phyloP scores from a whole-genome alignment of 148 eudicot species.

The Vaccinium corymbosum region DNA sequence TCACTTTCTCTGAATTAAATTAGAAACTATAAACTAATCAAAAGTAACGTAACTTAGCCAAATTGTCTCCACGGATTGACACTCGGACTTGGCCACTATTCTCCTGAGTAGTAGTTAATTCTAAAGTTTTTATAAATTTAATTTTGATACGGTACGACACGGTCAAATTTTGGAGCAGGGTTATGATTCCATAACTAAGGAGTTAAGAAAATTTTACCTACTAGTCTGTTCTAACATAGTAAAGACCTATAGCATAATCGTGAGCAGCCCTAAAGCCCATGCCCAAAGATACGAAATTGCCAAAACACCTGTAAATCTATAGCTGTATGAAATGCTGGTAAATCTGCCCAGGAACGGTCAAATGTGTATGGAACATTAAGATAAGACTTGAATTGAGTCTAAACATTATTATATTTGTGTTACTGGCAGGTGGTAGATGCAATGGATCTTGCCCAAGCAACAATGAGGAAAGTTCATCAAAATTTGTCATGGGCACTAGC shows the following conservation, averaged over 20 bases:
- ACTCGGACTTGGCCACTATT: too few species aligned
- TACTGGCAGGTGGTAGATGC: constrained; percentile 76
- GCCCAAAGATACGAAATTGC: background rate
- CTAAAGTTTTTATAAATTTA: too few species aligned
- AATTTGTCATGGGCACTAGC: constrained; percentile 92
- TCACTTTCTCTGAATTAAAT: too few species aligned
- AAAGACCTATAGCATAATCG: background rate
- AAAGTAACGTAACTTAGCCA: too few species aligned
- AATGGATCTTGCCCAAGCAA: constrained; percentile 74
- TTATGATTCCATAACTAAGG: background rate
- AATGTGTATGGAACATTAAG: background rate
- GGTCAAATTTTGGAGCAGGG: too few species aligned
- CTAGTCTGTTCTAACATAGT: background rate
- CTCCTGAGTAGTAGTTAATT: too few species aligned
- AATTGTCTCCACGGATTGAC: too few species aligned
- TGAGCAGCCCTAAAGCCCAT: background rate
- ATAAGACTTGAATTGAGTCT: background rate
- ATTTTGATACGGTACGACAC: too few species aligned
- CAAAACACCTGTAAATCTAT: background rate
- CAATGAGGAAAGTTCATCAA: constrained; percentile 87
- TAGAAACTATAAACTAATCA: too few species aligned
- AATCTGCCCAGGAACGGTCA: background rate
- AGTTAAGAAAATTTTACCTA: background rate
- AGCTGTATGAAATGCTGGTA: background rate
- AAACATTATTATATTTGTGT: background rate